Evolutionary conservation across 768 basidiomycete species (phyloP).

Genomic region (Pleurotus tuber-regium): DNA sequence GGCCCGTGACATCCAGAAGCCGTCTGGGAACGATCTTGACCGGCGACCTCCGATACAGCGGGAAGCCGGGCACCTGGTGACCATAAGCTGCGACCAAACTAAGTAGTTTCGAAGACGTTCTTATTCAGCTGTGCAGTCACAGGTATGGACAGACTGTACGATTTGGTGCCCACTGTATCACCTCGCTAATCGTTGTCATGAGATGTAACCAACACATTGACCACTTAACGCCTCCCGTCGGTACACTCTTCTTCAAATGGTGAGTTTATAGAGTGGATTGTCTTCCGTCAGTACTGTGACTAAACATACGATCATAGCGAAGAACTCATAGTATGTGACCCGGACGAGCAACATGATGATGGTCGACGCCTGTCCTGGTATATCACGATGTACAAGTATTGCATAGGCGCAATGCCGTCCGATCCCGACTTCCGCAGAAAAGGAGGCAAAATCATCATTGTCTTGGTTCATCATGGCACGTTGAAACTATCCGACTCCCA

Average conservation of each 20-base stretch:
- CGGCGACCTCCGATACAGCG: too few species aligned
- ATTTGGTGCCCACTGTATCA: too few species aligned
- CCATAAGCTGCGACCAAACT: too few species aligned
- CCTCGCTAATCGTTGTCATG: too few species aligned
- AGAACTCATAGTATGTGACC: not conserved
- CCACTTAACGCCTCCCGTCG: not conserved
- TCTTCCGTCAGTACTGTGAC: not conserved
- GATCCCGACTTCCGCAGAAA: not conserved
- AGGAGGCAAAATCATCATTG: not conserved
- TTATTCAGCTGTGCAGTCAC: too few species aligned
- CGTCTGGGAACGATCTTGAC: too few species aligned
- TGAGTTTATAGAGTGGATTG: not conserved
- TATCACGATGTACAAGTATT: constrained; percentile 4
- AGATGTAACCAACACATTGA: not conserved
- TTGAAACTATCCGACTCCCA: not conserved
- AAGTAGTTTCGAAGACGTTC: too few species aligned
- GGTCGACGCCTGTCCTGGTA: not conserved
- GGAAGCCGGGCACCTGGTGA: too few species aligned
- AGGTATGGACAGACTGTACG: too few species aligned
- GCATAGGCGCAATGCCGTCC: not conserved
- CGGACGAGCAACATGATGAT: not conserved
- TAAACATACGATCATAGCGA: not conserved
- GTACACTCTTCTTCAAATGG: not conserved
- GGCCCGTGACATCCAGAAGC: too few species aligned
- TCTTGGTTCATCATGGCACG: constrained; percentile 1